Base-by-base conservation (phyloP, 495 filamentous ascomycete species). In the Hypoxylon subgilvum region DNA sequence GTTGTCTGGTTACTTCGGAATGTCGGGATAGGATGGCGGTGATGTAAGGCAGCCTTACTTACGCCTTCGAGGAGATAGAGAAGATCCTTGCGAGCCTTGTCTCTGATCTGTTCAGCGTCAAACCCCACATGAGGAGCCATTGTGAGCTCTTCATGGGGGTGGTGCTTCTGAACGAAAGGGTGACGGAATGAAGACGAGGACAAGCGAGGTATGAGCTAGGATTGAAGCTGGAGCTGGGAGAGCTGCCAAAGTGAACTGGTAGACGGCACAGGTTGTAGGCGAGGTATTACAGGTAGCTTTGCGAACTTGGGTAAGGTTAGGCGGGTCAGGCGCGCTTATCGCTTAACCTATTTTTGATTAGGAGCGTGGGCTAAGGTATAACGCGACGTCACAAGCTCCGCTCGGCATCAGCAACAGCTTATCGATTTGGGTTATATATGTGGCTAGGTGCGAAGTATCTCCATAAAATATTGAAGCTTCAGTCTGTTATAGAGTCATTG, bases 11-110 rank as follows among this genome's bases (percentile, higher is more conserved):
- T 65, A 72, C 61, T 72, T 46, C 49, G 48, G 61, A 65, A 48
- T 60, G 54, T 62, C 28, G 32, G 34, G 34, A 42, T 16, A 50
- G 28, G 4, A 52, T 21, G 21, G n/a, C 18, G 28, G 22, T 57
- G 18, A 18, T 49, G 9, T 23, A 17, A 68, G 68, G 49, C 28
- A 52, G 71, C 71, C 76, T 79, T 79, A 90, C 91, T 87, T 87
- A 96, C 92, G 72, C 88, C 88, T 81, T 96, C 89, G 47, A 96
- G 85, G 51, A 96, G 84, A 72, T 86, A 84, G 66, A 96, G 79
- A 55, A 96, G 80, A 71, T 95, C 90, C 71, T 88, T 92, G 45
- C 90, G 85, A 66, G 88, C 88, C 72, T 88, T 90, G 44, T 94
- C 88, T 71, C 82, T 85, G 62, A 93, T 84, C 70, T 91, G 82